Evolutionary conservation across 2,329 filamentous ascomycete species (phyloP), one percentile per base, ranked within the genome.

Genomic region (Penicillium sclerotiorum): DNA sequence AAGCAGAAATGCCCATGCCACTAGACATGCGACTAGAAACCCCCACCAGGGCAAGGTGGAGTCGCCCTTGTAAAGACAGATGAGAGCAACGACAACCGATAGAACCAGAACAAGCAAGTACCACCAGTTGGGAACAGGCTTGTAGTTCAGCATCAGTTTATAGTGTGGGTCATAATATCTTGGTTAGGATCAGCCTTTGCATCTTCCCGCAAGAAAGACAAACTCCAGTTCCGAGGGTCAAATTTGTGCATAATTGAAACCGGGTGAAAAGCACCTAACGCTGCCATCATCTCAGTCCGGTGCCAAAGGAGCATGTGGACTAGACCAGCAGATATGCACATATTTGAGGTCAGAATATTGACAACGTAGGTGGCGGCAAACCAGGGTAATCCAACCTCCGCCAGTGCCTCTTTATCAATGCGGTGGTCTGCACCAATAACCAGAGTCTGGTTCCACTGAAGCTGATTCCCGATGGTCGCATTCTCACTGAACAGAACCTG

Each of bases 321-420:
- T 15, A 81, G 62, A 1, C 74, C 72, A 2, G 78, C 77, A 3
- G 77, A 78, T 20, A 77, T 64, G 3, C 70, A 75, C 55, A 77
- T 68, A 53, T 80, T 80, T 4, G 69, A 68, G 2, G 70, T 70
- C 25, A 80, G 62, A 12, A 79, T 61, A 49, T 74, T 71, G 6
- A 64, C 49, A 11, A 70, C 60, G 49, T 78, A 68, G n/a, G 69
- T 63, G 0, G 69, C 61, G 8, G 77, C 64, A 21, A 80, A 60
- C 42, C 62, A 76, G 0, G 78, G 77, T 5, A 75, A 50, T 7
- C 77, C 76, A 36, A 68, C 53, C 5, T 57, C 50, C 0, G 65
- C 62, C 1, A 80, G 58, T 5, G 61, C 59, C 5, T 48, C 56
- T 2, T 56, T n/a, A 48, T 77, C 66, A 30, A 79, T 67, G n/a